Conservation (phyloP, 2,329 filamentous ascomycete species). For the Xylariaceae sp. region DNA sequence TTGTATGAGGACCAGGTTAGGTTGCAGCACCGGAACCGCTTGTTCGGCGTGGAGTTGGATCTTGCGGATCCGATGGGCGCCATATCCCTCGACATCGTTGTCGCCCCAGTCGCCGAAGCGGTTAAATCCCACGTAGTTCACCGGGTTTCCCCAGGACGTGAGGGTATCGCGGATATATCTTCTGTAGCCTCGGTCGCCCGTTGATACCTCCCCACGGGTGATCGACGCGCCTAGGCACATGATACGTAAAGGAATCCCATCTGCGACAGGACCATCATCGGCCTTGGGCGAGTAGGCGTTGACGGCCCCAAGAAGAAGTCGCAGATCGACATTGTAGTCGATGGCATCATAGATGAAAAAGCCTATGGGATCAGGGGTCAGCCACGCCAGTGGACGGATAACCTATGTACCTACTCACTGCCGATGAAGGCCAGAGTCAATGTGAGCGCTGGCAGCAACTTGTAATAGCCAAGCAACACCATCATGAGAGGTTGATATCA, state of each 20-base stretch:
- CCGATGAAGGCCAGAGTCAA: conserved; percentile 8
- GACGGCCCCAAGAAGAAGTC: conserved; percentile 2
- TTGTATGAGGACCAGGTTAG: conserved; percentile 29
- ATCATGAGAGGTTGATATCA: conserved; percentile 1
- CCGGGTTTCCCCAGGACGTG: conserved; percentile 22
- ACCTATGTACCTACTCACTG: conserved; percentile 2
- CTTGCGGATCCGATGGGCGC: conserved; percentile 23
- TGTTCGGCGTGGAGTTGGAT: conserved; percentile 23
- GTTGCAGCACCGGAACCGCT: conserved; percentile 24
- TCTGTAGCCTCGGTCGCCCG: conserved; percentile 26
- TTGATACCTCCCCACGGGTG: conserved; percentile 26
- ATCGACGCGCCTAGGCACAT: conserved; percentile 27
- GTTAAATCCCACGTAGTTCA: conserved; percentile 30
- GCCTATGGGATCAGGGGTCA: conserved; percentile 8
- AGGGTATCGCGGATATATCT: conserved; percentile 27
- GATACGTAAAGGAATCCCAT: conserved; percentile 25
- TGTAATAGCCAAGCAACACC: not conserved
- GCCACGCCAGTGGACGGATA: not conserved
- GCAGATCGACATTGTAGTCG: conserved; percentile 21
- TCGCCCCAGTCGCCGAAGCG: conserved; percentile 28
- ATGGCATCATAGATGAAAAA: conserved; percentile 18
- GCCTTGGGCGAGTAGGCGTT: conserved; percentile 1
- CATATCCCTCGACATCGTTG: conserved; percentile 29
- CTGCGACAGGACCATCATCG: conserved; percentile 13
- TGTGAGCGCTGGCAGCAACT: not conserved